These are phyloP conservation scores for Cucurbita moschata DNA, from an alignment of 306 rosid species.

Conservation along the genomic window DNA sequence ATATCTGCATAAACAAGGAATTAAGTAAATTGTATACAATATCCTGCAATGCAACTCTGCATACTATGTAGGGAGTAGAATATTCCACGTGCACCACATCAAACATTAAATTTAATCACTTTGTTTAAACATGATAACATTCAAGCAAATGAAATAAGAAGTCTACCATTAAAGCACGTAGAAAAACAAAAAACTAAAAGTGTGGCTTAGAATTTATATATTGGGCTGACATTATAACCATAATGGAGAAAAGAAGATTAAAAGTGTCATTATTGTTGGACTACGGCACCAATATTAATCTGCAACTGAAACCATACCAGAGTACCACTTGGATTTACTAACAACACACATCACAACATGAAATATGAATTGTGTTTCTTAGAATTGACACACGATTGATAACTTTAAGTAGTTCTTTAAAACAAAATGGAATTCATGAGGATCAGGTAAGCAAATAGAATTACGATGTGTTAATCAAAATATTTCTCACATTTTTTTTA, in stretches of 20 bases:
- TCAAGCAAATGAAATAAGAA: neutral
- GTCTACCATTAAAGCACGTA: neutral
- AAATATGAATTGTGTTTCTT: neutral
- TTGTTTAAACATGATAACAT: neutral
- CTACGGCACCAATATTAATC: neutral
- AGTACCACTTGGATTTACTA: neutral
- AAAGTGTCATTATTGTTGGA: too few species aligned
- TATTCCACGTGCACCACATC: slow-evolving; percentile 6
- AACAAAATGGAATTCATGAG: neutral
- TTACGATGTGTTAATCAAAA: neutral
- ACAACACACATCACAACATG: neutral
- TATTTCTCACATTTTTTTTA: neutral
- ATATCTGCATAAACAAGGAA: slow-evolving; percentile 82
- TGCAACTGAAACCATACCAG: neutral
- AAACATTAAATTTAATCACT: neutral
- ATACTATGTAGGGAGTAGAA: slow-evolving; percentile 7
- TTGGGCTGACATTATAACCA: neutral
- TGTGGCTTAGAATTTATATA: neutral
- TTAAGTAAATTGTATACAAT: slow-evolving; percentile 38
- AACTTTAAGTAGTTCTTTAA: neutral
- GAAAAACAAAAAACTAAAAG: neutral
- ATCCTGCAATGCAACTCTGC: slow-evolving; percentile 18
- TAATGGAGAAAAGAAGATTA: neutral
- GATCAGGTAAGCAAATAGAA: neutral
- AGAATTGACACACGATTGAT: neutral